These are phyloP conservation scores for Ophiostoma tasmaniense DNA, from an alignment of 2,329 filamentous ascomycete genomes.

Conservation along the genomic window DNA sequence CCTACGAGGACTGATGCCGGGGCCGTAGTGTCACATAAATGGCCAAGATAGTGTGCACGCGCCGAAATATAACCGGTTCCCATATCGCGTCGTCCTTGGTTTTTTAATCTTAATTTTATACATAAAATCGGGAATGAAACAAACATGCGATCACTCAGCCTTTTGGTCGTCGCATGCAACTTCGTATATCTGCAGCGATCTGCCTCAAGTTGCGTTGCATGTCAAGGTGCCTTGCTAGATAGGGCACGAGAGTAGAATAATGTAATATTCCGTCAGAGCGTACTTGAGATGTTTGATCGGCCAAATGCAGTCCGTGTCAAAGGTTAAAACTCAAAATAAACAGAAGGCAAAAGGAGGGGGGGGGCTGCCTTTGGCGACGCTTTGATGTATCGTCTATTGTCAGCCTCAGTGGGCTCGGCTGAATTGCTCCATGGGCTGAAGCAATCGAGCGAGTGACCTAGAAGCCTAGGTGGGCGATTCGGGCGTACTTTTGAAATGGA, in stretches of 20 bases:
- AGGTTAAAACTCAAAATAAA: not conserved
- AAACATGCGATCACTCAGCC: not conserved
- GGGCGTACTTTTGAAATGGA: not conserved
- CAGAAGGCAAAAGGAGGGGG: not conserved
- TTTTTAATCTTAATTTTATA: not conserved
- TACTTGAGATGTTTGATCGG: not conserved
- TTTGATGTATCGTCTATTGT: not conserved
- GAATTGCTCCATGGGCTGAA: conserved; percentile 1
- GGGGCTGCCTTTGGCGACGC: not conserved
- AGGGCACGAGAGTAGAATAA: not conserved
- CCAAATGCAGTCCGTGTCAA: not conserved
- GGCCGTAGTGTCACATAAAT: not conserved
- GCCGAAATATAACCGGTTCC: not conserved
- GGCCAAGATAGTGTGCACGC: not conserved
- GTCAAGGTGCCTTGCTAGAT: not conserved
- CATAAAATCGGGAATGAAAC: not conserved
- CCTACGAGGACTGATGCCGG: not conserved
- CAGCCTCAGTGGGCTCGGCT: conserved; percentile 6
- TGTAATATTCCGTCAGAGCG: not conserved
- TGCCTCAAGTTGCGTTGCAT: not conserved
- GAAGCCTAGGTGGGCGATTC: not conserved
- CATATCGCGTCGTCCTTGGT: not conserved
- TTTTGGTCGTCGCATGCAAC: not conserved
- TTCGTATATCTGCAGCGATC: not conserved
- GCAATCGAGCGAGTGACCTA: not conserved